Evolutionary conservation across 306 rosid species (phyloP).

Genomic region (Alnus glutinosa): DNA sequence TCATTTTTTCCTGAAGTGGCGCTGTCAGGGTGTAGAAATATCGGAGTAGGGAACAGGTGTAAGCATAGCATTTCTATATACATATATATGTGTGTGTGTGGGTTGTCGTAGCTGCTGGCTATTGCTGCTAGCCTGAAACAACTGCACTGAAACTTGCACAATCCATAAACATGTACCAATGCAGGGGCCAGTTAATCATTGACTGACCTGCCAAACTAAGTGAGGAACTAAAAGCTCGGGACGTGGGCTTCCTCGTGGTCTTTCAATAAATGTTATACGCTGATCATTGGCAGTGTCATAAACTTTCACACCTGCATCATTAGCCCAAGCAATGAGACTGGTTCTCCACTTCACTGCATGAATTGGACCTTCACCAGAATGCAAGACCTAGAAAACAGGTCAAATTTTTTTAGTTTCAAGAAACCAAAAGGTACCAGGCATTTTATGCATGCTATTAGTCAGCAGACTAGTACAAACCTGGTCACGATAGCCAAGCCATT

Average conservation of each 20-base stretch:
- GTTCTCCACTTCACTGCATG: constrained; percentile 96
- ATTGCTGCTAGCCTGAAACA: constrained; percentile 19
- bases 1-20: too few relatives aligned
- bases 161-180: constrained; percentile 25
- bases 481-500: constrained; percentile 91
- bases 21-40: too few relatives aligned
- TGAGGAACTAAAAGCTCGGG: constrained; percentile 95
- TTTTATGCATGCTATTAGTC: constrained; percentile 8
- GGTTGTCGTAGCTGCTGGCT: constrained; percentile 5
- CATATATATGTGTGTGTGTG: background rate
- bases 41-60: too few relatives aligned
- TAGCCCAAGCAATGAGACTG: constrained; percentile 97
- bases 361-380: constrained; percentile 97
- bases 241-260: constrained; percentile 87
- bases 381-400: constrained; percentile 69
- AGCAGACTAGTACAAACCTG: constrained; percentile 61
- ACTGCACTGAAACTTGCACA: constrained; percentile 23
- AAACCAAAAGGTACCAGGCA: constrained; percentile 23
- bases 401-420: constrained; percentile 11
- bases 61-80: background rate
- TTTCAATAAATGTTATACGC: constrained; percentile 91
- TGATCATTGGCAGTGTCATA: constrained; percentile 88
- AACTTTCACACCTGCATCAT: constrained; percentile 94
- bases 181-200: constrained; percentile 23
- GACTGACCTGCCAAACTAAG: constrained; percentile 97